phyloP scores from a whole-genome alignment of 257 asterid genomes.

The Solanum dulcamara region DNA sequence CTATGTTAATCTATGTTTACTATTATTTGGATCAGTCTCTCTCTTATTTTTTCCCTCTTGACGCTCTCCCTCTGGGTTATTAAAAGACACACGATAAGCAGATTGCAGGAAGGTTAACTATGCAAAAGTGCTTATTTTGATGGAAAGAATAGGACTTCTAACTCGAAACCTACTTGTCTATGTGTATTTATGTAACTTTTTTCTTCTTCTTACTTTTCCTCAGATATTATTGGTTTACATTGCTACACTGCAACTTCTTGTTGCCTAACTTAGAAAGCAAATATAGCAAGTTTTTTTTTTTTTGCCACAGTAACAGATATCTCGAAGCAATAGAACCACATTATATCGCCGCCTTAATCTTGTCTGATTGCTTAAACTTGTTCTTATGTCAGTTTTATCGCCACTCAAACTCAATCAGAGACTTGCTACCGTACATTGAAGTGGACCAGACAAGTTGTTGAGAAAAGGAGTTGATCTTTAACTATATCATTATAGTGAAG shows the following conservation, averaged over 20 bases:
- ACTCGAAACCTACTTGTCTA: neutral
- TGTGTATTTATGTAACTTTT: neutral
- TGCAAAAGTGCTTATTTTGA: neutral
- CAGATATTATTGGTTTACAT: neutral
- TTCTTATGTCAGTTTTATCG: conserved; percentile 34
- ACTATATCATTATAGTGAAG: neutral
- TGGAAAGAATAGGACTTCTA: neutral
- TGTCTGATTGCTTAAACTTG: neutral
- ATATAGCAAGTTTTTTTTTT: neutral
- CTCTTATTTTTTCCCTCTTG: neutral
- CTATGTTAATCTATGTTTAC: neutral
- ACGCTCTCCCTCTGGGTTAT: neutral
- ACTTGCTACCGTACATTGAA: conserved; percentile 28
- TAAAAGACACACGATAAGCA: neutral
- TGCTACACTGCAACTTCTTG: neutral
- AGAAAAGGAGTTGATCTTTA: conserved; percentile 7
- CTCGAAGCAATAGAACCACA: neutral
- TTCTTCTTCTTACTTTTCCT: neutral
- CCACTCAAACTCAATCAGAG: conserved; percentile 32
- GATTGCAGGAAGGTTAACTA: neutral
- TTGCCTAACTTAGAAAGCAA: neutral
- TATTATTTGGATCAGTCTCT: neutral
- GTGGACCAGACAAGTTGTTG: neutral
- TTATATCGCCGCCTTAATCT: neutral
- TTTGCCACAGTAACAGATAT: neutral